phyloP scores from a whole-genome alignment of 805 yeast species.

The Candida succiphila region DNA sequence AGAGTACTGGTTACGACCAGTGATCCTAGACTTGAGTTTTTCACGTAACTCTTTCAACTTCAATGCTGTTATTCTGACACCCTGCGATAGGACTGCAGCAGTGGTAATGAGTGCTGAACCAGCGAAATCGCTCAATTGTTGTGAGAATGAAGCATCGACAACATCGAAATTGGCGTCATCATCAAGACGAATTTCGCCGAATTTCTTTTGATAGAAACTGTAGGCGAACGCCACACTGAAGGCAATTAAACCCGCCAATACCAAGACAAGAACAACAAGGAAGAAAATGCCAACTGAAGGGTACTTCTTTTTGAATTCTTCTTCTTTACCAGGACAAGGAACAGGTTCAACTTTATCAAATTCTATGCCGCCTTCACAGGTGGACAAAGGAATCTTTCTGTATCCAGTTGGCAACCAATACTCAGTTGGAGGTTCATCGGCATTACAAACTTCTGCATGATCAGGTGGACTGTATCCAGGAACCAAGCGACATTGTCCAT shows the following conservation, averaged over 20 bases:
- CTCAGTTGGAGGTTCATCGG: slow-evolving; percentile 48
- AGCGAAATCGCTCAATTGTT: slow-evolving; percentile 12
- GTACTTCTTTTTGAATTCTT: slow-evolving; percentile 48
- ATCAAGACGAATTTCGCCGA: slow-evolving; percentile 76
- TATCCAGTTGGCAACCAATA: slow-evolving; percentile 82
- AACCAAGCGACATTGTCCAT: slow-evolving; percentile 72
- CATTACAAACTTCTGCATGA: slow-evolving; percentile 46
- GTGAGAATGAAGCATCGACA: slow-evolving; percentile 20
- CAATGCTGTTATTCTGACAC: slow-evolving; percentile 2
- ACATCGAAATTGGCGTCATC: slow-evolving; percentile 37
- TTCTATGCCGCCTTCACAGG: slow-evolving; percentile 70
- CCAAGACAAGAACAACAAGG: slow-evolving; percentile 31
- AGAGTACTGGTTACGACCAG: slow-evolving; percentile 3
- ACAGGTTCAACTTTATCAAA: slow-evolving; percentile 49
- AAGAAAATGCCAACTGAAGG: slow-evolving; percentile 38
- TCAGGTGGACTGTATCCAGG: slow-evolving; percentile 62
- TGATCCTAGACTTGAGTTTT: slow-evolving; percentile 3
- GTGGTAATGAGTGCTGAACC: slow-evolving; percentile 20
- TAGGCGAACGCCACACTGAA: slow-evolving; percentile 27
- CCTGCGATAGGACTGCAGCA: slow-evolving; percentile 20
- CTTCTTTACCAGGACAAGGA: slow-evolving; percentile 81
- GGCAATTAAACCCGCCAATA: slow-evolving; percentile 42
- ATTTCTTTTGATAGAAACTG: slow-evolving; percentile 26
- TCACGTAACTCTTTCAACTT: slow-evolving; percentile 5
- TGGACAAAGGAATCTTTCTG: slow-evolving; percentile 69